Percentiles rank a stretch among this genome's conserved stretches.
Evolutionary conservation across 1,284 basidiomycete genomes (phyloP).

Genomic region (Coriolopsis trogii): DNA sequence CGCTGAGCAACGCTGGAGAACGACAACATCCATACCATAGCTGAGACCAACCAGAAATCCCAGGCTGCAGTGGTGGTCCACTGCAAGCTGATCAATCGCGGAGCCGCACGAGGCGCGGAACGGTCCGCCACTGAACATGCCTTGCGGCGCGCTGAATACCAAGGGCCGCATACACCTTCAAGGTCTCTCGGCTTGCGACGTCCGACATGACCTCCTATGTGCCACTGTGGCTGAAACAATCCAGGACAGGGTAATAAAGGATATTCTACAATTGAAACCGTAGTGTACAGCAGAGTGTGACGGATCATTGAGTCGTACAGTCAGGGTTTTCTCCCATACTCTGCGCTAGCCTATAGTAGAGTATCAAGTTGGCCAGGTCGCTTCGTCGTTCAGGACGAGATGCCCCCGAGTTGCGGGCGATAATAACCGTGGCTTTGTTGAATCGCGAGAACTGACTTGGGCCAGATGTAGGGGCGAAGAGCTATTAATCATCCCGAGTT

Average conservation of each 20-base stretch:
- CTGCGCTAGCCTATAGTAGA: slow-evolving; percentile 38
- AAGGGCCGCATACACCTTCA: too few relatives aligned
- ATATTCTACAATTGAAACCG: not conserved
- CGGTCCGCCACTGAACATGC: too few relatives aligned
- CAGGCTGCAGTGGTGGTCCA: slow-evolving; percentile 17
- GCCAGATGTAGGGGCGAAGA: slow-evolving; percentile 68
- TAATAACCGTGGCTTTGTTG: slow-evolving; percentile 53
- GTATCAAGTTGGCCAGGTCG: slow-evolving; percentile 38
- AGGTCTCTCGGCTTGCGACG: too few relatives aligned
- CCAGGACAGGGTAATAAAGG: too few relatives aligned
- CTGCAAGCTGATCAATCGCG: slow-evolving; percentile 13
- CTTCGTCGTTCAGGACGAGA: slow-evolving; percentile 29
- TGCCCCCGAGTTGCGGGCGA: slow-evolving; percentile 50
- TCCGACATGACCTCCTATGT: too few relatives aligned
- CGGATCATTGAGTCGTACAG: slow-evolving; percentile 31
- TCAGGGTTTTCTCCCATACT: slow-evolving; percentile 18
- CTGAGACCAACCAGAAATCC: slow-evolving; percentile 4
- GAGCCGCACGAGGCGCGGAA: slow-evolving; percentile 10
- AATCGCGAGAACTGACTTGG: slow-evolving; percentile 56
- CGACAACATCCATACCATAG: slow-evolving; percentile 9
- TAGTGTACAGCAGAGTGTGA: too few relatives aligned
- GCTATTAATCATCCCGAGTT: slow-evolving; percentile 38
- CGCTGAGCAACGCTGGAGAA: slow-evolving; percentile 4
- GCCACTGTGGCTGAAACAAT: too few relatives aligned
- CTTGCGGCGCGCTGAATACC: too few relatives aligned